Evolutionary conservation across 2,329 filamentous ascomycete genomes (phyloP).

Genomic region (Colletotrichum neosansevieriae): DNA sequence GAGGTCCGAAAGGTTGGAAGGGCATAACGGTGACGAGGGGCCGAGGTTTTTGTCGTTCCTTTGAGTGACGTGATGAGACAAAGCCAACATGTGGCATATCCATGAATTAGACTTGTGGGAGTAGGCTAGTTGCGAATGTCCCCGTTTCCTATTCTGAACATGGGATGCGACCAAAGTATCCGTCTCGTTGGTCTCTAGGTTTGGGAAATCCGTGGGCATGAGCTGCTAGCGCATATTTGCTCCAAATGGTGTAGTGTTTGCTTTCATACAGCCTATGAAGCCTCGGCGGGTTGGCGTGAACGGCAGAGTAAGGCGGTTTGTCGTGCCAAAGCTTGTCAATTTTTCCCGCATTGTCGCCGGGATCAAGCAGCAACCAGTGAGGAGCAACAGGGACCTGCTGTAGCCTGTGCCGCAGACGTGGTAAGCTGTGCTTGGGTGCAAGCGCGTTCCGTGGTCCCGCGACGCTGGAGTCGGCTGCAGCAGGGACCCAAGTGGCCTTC

Average conservation of each 20-base stretch:
- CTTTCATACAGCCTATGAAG: conserved; percentile 16
- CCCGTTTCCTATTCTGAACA: conserved; percentile 19
- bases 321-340: background rate
- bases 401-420: too few species aligned
- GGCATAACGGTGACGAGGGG: conserved; percentile 25
- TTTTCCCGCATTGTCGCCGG: background rate
- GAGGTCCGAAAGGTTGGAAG: conserved; percentile 65
- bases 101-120: background rate
- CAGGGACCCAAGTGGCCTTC: conserved; percentile 8
- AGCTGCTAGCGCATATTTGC: background rate
- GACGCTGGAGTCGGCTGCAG: conserved; percentile 2
- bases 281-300: conserved; percentile 9
- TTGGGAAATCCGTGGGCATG: conserved; percentile 17
- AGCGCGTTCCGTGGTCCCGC: conserved; percentile 19
- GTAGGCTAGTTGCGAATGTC: conserved; percentile 4
- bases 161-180: conserved; percentile 22
- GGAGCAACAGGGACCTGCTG: too few species aligned
- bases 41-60: conserved; percentile 1
- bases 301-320: background rate
- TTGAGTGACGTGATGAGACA: conserved; percentile 4
- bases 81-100: background rate
- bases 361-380: conserved; percentile 12
- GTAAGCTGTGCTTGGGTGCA: conserved; percentile 27
- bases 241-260: background rate
- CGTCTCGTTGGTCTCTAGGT: background rate